A percentile compares a stretch with the other conserved stretches of the same genome.
Conservation (phyloP, 331 rosid species). For the Quercus lobata region DNA sequence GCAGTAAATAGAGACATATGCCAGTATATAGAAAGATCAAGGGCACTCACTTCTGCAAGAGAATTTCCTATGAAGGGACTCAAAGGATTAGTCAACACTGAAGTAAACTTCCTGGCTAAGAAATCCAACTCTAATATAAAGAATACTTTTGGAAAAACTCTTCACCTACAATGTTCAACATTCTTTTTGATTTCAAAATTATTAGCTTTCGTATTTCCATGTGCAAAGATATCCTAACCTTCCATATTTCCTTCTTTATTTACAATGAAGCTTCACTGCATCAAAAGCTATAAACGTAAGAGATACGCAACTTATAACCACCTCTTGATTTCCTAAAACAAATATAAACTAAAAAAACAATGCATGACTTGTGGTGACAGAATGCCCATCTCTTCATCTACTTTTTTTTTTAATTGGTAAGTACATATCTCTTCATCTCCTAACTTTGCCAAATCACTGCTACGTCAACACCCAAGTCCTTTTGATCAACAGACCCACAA, state of each 20-base stretch:
- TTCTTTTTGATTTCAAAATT: no score
- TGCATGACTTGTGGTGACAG: not conserved
- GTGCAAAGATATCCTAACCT: not conserved
- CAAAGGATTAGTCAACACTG: not conserved
- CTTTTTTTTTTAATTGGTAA: no score
- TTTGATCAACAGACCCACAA: not conserved
- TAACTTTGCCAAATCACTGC: not conserved
- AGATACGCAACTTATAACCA: not conserved
- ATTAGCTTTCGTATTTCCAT: not conserved
- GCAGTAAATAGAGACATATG: not conserved
- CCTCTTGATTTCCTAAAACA: not conserved
- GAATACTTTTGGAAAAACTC: not conserved
- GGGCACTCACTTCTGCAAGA: not conserved
- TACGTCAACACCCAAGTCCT: not conserved
- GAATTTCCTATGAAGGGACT: not conserved
- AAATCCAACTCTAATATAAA: not conserved
- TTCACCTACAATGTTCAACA: no score
- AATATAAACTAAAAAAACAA: not conserved
- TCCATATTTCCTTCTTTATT: not conserved
- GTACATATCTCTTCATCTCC: not conserved
- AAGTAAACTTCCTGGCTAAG: not conserved
- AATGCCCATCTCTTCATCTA: not conserved
- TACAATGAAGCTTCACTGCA: not conserved
- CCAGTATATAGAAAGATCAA: not conserved
- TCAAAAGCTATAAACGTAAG: not conserved